Percentiles rank a stretch among this genome's conserved stretches.
These are phyloP conservation scores for Hypoxylon crocopeplum DNA, from an alignment of 495 filamentous ascomycete genomes.

Conservation along the genomic window DNA sequence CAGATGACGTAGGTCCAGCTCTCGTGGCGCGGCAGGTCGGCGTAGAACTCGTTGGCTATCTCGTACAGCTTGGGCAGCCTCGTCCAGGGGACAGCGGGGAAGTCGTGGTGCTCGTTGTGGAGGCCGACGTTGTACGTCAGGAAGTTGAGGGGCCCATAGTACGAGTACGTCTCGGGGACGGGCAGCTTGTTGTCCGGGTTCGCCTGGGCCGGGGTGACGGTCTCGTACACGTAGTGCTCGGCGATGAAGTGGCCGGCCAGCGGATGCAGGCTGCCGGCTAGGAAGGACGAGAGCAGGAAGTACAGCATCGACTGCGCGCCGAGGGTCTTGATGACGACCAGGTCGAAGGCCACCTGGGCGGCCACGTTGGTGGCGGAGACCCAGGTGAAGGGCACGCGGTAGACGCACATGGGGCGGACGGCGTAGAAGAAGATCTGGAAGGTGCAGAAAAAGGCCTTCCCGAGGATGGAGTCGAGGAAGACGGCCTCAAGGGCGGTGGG, in stretches of 20 bases:
- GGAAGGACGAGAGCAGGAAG: slow-evolving; percentile 84
- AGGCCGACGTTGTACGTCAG: slow-evolving; percentile 96
- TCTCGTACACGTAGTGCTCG: slow-evolving; percentile 97
- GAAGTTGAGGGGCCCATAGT: slow-evolving; percentile 92
- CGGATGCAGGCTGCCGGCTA: slow-evolving; percentile 92
- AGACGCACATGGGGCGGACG: slow-evolving; percentile 94
- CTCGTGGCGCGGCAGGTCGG: slow-evolving; percentile 80
- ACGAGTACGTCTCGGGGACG: slow-evolving; percentile 94
- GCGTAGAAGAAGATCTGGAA: slow-evolving; percentile 99
- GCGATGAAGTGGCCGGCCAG: slow-evolving; percentile 98
- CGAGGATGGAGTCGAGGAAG: slow-evolving; percentile 93
- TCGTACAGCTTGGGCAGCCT: slow-evolving; percentile 72
- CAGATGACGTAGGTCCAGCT: slow-evolving; percentile 95
- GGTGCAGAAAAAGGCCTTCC: slow-evolving; percentile 99
- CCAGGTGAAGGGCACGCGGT: slow-evolving; percentile 83
- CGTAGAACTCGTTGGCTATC: slow-evolving; percentile 94
- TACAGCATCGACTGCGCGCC: slow-evolving; percentile 73
- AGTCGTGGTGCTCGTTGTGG: slow-evolving; percentile 99
- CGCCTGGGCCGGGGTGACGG: slow-evolving; percentile 62
- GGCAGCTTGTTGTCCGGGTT: slow-evolving; percentile 65
- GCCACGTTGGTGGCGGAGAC: slow-evolving; percentile 83
- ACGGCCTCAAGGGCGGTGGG: slow-evolving; percentile 91
- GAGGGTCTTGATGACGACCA: slow-evolving; percentile 60
- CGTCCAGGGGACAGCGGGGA: slow-evolving; percentile 96
- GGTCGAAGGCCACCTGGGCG: slow-evolving; percentile 81